These are phyloP conservation scores for Shiraia sp. DNA, from an alignment of 2,329 filamentous ascomycete species.

Conservation along the genomic window DNA sequence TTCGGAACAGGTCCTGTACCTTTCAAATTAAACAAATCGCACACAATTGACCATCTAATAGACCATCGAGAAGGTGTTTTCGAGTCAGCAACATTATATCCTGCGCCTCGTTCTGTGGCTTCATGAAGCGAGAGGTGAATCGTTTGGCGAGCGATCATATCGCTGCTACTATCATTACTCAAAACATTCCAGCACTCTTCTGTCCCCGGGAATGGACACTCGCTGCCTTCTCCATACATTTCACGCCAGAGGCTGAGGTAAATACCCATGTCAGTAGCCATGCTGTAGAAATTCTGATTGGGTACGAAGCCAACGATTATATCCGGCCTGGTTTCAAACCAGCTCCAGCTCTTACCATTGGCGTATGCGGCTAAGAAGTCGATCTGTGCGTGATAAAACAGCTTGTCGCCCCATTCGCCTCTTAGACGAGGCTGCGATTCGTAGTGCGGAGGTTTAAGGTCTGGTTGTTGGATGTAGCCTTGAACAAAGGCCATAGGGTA, in stretches of 20 bases:
- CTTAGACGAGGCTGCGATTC: conserved; percentile 15
- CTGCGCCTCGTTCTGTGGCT: conserved; percentile 37
- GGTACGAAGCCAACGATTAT: conserved; percentile 50
- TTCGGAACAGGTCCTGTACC: conserved; percentile 33
- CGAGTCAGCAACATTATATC: conserved; percentile 51
- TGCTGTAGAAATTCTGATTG: conserved; percentile 46
- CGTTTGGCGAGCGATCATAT: conserved; percentile 49
- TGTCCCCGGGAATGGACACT: conserved; percentile 47
- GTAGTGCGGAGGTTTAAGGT: conserved; percentile 8
- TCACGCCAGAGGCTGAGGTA: conserved; percentile 45
- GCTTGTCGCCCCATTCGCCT: conserved; percentile 37
- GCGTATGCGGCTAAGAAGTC: conserved; percentile 44
- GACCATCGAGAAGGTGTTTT: conserved; percentile 45
- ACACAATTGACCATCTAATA: conserved; percentile 51
- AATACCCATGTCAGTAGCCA: conserved; percentile 42
- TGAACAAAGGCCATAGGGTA: conserved; percentile 44
- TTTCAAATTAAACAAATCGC: conserved; percentile 50
- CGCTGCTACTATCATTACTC: conserved; percentile 43
- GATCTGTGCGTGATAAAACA: conserved; percentile 50
- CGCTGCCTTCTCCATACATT: conserved; percentile 43
- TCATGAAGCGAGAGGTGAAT: conserved; percentile 48
- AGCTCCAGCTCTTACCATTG: conserved; percentile 44
- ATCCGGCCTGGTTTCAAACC: conserved; percentile 47
- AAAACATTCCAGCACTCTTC: conserved; percentile 41
- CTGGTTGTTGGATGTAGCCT: conserved; percentile 2